Conservation (phyloP, 73 alveolate species). For the Uronychia setigera region DNA sequence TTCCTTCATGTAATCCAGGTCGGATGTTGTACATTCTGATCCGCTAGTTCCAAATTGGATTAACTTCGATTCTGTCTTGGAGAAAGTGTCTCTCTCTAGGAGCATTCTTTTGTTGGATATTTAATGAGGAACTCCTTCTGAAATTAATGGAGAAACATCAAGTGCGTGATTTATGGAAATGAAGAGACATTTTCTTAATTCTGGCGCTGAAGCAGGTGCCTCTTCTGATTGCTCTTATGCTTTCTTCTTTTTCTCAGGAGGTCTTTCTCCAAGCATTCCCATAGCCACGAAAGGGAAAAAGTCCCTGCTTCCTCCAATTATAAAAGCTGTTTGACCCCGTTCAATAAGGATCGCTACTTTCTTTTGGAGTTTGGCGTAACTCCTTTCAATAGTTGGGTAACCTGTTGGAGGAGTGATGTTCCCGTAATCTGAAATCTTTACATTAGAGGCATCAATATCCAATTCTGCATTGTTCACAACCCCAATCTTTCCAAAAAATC, state of each 20-base stretch:
- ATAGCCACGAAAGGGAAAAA: constrained; percentile 25
- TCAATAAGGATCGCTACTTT: constrained; percentile 13
- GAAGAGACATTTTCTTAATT: background rate
- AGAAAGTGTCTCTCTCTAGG: background rate
- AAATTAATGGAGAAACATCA: constrained; percentile 5
- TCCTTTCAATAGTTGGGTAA: constrained; percentile 1
- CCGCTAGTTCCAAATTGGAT: constrained; percentile 28
- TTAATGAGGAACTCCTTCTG: constrained; percentile 12
- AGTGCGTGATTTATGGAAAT: constrained; percentile 25
- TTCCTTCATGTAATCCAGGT: constrained; percentile 11
- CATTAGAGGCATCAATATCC: constrained; percentile 23
- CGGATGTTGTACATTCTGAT: background rate
- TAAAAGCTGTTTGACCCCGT: constrained; percentile 27
- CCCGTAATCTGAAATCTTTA: constrained; percentile 42
- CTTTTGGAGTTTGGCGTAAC: background rate
- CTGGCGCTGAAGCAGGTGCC: background rate
- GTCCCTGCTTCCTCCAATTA: constrained; percentile 56
- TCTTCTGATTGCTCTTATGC: background rate
- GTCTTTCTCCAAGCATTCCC: constrained; percentile 10
- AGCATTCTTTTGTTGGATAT: constrained; percentile 25
- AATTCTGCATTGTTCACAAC: constrained; percentile 34
- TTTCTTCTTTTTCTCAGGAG: background rate
- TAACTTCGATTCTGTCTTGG: background rate
- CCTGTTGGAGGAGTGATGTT: constrained; percentile 22
- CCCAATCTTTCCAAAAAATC: constrained; percentile 39